Percentiles rank a stretch among this genome's conserved stretches.
These are phyloP conservation scores for Neurospora discreta DNA, from an alignment of 495 filamentous ascomycete species.

Conservation along the genomic window DNA sequence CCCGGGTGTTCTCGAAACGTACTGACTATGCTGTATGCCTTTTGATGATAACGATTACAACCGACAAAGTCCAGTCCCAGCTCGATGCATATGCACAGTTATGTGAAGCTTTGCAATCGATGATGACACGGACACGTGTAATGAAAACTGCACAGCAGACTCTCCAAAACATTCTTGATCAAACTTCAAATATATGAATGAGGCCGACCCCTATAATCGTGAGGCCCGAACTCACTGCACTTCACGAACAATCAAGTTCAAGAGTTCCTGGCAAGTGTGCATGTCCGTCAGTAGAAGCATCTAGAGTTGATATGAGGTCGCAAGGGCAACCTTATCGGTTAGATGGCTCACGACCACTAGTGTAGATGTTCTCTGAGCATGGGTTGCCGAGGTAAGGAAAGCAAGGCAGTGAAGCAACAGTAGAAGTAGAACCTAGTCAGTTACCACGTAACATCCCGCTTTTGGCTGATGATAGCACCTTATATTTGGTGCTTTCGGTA, in stretches of 20 bases:
- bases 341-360: not conserved
- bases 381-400: not conserved
- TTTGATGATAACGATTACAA: not conserved
- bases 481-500: not conserved
- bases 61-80: not conserved
- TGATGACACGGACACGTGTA: not conserved
- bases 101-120: not conserved
- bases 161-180: not conserved
- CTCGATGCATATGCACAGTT: not conserved
- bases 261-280: not conserved
- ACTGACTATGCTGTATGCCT: not conserved
- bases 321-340: not conserved
- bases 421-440: not conserved
- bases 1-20: not conserved
- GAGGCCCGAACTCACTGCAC: not conserved
- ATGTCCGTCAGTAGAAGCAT: not conserved
- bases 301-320: not conserved
- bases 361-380: not conserved
- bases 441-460: not conserved
- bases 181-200: not conserved
- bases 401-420: not conserved
- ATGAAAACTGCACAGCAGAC: not conserved
- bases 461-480: not conserved
- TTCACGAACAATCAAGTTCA: not conserved
- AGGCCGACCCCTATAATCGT: not conserved